These are phyloP conservation scores for Eimeria mitis DNA, from an alignment of 169 alveolate genomes.

Conservation along the genomic window DNA sequence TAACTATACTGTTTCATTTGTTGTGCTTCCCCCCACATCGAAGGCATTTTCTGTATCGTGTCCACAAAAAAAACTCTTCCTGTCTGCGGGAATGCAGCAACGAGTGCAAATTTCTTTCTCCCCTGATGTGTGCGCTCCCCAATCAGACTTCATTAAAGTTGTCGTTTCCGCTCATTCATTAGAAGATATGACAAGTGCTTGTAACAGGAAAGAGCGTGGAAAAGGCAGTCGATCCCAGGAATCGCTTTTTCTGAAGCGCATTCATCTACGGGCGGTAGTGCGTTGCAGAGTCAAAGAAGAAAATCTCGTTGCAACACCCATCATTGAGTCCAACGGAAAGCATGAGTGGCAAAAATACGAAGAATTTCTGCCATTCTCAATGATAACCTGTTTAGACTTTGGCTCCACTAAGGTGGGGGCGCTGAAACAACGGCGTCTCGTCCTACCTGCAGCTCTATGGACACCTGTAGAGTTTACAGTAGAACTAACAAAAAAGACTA, in stretches of 20 bases:
- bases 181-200: background rate
- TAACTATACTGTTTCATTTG: slow-evolving; percentile 27
- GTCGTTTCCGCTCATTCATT: background rate
- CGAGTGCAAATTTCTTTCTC: slow-evolving; percentile 6
- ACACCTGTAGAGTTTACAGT: slow-evolving; percentile 18
- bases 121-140: slow-evolving; percentile 36
- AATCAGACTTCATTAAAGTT: slow-evolving; percentile 7
- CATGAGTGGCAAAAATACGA: background rate
- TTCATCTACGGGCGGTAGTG: background rate
- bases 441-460: slow-evolving; percentile 33
- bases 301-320: background rate
- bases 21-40: slow-evolving; percentile 16
- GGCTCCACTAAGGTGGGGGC: slow-evolving; percentile 15
- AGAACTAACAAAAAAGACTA: background rate
- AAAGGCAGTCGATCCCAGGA: background rate
- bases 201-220: background rate
- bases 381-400: background rate
- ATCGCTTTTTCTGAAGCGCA: slow-evolving; percentile 7
- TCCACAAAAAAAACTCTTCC: slow-evolving; percentile 1
- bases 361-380: background rate
- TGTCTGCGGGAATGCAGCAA: slow-evolving; percentile 17
- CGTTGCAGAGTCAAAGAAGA: background rate
- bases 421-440: slow-evolving; percentile 17
- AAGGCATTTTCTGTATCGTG: slow-evolving; percentile 18
- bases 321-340: background rate